These are phyloP conservation scores for Aurinia saxatilis DNA, from an alignment of 345 rosid genomes.

Conservation along the genomic window DNA sequence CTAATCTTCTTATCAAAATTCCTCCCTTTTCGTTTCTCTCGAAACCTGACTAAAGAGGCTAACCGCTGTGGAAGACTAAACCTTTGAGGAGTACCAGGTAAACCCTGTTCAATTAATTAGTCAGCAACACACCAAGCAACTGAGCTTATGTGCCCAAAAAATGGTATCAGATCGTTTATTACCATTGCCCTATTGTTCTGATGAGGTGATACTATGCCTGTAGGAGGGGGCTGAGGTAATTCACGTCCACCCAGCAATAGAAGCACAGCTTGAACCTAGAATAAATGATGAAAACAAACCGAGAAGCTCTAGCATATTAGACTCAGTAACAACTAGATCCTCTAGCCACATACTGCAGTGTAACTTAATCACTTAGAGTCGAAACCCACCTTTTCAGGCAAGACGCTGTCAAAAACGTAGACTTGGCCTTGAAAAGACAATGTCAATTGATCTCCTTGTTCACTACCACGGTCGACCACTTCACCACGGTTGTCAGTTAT, in stretches of 20 bases:
- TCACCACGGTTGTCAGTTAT: slow-evolving; percentile 36
- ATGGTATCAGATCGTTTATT: not conserved
- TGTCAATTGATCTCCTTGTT: slow-evolving; percentile 55
- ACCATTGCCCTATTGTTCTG: slow-evolving; percentile 32
- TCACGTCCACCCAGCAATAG: slow-evolving; percentile 51
- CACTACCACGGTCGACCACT: slow-evolving; percentile 32
- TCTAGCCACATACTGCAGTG: not conserved
- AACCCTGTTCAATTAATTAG: slow-evolving; percentile 31
- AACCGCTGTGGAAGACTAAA: slow-evolving; percentile 52
- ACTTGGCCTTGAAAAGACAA: slow-evolving; percentile 75
- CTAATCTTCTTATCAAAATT: slow-evolving; percentile 65
- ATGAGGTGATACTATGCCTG: slow-evolving; percentile 28
- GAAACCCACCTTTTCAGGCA: slow-evolving; percentile 50
- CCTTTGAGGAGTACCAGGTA: slow-evolving; percentile 47
- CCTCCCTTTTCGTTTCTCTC: slow-evolving; percentile 57
- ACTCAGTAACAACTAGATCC: not conserved
- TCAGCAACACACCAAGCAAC: slow-evolving; percentile 13
- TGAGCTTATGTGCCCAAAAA: not conserved
- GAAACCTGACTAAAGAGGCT: slow-evolving; percentile 55
- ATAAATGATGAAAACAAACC: not conserved
- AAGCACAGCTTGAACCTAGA: slow-evolving; percentile 63
- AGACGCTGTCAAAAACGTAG: slow-evolving; percentile 65
- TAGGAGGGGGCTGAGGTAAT: slow-evolving; percentile 37
- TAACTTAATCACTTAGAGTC: not conserved
- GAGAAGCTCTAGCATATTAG: not conserved